Percentiles rank a stretch among this genome's conserved stretches.
phyloP scores from a whole-genome alignment of 805 yeast genomes.

The Saturnispora dispora region DNA sequence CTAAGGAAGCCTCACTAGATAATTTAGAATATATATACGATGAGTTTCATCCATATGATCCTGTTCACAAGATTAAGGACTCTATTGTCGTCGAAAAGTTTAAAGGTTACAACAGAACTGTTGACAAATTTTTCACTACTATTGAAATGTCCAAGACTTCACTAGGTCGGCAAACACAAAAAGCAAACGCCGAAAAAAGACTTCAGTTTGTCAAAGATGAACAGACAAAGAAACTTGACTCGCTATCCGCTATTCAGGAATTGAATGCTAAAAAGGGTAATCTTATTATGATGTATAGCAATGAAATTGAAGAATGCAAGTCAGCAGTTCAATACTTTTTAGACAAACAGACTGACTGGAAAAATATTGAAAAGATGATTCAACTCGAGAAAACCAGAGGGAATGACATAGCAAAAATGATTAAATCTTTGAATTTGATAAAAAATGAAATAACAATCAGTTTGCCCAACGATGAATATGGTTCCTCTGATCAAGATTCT shows the following conservation, averaged over 20 bases:
- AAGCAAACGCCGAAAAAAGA: conserved; percentile 64
- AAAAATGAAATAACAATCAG: conserved; percentile 55
- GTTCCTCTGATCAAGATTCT: conserved; percentile 27
- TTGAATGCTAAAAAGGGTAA: conserved; percentile 62
- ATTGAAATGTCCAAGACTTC: conserved; percentile 76
- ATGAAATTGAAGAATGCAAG: conserved; percentile 63
- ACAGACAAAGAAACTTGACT: conserved; percentile 58
- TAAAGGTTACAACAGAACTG: conserved; percentile 67
- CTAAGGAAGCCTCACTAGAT: conserved; percentile 28
- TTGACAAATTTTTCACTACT: conserved; percentile 79
- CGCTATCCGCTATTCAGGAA: conserved; percentile 53
- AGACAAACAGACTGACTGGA: conserved; percentile 91
- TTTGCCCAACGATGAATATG: conserved; percentile 37
- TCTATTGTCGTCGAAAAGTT: conserved; percentile 33
- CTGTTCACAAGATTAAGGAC: conserved; percentile 26
- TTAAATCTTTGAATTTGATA: conserved; percentile 61
- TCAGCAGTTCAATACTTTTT: conserved; percentile 55
- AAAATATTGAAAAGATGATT: conserved; percentile 69
- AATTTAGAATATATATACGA: conserved; percentile 36
- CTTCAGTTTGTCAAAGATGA: conserved; percentile 68
- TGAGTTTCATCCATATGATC: conserved; percentile 48
- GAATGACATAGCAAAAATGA: conserved; percentile 51
- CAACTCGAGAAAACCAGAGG: conserved; percentile 59
- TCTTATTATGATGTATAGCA: conserved; percentile 59
- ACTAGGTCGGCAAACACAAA: conserved; percentile 64